Evolutionary conservation across 2,329 filamentous ascomycete genomes (phyloP).

Genomic region (Aureobasidium leucospermi): DNA sequence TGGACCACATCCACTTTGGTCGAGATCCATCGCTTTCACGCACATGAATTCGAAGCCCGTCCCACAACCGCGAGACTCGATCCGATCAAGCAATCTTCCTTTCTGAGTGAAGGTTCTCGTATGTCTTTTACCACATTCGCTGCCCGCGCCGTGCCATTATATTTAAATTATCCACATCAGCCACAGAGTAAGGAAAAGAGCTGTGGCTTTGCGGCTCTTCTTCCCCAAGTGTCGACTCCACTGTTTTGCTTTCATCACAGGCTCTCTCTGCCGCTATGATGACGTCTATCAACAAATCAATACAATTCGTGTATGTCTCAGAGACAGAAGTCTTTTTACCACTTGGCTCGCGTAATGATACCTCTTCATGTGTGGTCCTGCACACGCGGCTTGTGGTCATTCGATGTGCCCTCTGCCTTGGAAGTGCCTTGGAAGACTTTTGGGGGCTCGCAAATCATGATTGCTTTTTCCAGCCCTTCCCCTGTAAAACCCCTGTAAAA

Average conservation of each 20-base stretch:
- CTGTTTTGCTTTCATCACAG: neutral
- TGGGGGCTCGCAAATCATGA: neutral
- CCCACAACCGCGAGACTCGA: neutral
- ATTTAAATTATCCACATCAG: neutral
- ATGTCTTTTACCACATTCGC: neutral
- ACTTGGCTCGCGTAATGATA: conserved; percentile 6
- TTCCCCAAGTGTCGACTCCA: neutral
- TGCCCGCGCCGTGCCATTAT: no score
- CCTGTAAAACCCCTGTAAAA: neutral
- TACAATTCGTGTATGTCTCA: neutral
- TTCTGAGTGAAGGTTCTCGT: neutral
- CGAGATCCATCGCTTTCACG: neutral
- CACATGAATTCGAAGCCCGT: neutral
- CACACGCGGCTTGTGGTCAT: conserved; percentile 3
- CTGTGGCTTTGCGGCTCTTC: conserved; percentile 4
- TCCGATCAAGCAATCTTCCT: neutral
- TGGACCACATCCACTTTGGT: neutral
- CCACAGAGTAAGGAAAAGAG: neutral
- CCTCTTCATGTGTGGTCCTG: neutral
- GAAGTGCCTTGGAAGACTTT: neutral
- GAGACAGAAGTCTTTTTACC: neutral
- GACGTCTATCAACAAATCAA: conserved; percentile 3
- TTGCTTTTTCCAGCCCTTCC: neutral
- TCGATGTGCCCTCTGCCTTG: neutral
- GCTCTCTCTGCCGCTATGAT: neutral